A percentile compares a stretch with the other conserved stretches of the same genome.
These are phyloP conservation scores for Pharus latifolius DNA, from an alignment of 176 grass and related monocot genomes.

Conservation along the genomic window DNA sequence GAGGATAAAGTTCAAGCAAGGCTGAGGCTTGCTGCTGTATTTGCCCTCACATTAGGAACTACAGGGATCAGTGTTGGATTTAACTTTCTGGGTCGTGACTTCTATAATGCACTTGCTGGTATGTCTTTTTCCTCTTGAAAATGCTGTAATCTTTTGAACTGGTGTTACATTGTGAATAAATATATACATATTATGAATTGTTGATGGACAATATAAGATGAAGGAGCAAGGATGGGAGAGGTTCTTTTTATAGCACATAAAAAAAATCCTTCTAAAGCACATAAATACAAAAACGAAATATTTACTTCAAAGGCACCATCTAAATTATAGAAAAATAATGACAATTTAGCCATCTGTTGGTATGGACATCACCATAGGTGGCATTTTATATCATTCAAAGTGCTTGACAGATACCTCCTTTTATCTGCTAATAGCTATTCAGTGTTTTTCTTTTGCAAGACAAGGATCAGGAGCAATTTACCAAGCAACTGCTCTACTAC, in stretches of 20 bases:
- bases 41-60: conserved; percentile 74
- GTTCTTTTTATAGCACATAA: neutral
- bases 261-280: neutral
- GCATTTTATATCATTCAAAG: neutral
- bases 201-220: neutral
- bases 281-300: too few relatives aligned
- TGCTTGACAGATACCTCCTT: neutral
- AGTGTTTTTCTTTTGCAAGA: conserved; percentile 62
- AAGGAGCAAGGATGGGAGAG: neutral
- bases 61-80: conserved; percentile 96
- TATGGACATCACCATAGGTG: neutral
- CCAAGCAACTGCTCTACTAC: conserved; percentile 82
- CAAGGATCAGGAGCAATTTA: conserved; percentile 95
- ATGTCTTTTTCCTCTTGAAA: conserved; percentile 13
- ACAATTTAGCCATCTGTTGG: neutral
- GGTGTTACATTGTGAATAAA: neutral
- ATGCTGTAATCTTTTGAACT: neutral
- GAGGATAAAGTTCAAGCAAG: conserved; percentile 90
- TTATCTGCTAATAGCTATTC: conserved; percentile 21
- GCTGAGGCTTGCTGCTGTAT: conserved; percentile 72
- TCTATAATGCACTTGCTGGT: conserved; percentile 96
- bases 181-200: neutral
- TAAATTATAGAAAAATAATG: neutral
- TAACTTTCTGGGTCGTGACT: conserved; percentile 87
- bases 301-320: too few relatives aligned